Percentiles rank a stretch among this genome's conserved stretches.
Evolutionary conservation across 768 basidiomycete genomes (phyloP).

Genomic region (Mrakia hoshinonis): DNA sequence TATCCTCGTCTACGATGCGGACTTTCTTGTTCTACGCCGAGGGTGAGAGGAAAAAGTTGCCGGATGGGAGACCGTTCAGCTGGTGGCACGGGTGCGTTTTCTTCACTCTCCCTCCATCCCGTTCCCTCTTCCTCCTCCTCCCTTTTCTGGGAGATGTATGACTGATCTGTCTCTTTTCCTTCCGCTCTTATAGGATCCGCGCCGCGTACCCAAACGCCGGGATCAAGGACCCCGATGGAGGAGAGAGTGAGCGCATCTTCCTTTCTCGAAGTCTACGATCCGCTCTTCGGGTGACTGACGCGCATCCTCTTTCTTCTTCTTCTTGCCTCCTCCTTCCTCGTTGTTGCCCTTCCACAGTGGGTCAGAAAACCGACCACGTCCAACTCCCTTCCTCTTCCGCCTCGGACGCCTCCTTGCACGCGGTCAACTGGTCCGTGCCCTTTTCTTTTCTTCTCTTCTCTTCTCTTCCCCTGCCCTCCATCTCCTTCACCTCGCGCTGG

Average conservation of each 20-base stretch:
- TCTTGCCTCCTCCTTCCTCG: neutral
- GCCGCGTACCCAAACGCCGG: constrained; percentile 38
- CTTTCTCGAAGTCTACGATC: neutral
- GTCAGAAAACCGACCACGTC: constrained; percentile 34
- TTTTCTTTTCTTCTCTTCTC: neutral
- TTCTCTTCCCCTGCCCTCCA: neutral
- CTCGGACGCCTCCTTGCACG: constrained; percentile 37
- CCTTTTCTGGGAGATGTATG: no score
- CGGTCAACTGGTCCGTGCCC: constrained; percentile 33
- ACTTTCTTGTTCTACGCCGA: constrained; percentile 35
- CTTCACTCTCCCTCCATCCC: no score
- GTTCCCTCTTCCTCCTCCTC: no score
- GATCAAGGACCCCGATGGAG: constrained; percentile 35
- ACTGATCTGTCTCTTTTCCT: neutral
- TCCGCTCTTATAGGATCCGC: constrained; percentile 30
- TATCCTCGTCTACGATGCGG: constrained; percentile 34
- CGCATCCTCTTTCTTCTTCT: neutral
- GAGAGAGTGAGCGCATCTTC: neutral
- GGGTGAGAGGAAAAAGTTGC: constrained; percentile 31
- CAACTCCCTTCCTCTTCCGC: constrained; percentile 29
- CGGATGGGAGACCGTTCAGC: constrained; percentile 38
- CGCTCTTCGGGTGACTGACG: no score
- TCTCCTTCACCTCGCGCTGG: no score
- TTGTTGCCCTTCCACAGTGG: constrained; percentile 12
- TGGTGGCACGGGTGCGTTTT: constrained; percentile 38